phyloP scores from a whole-genome alignment of 257 asterid species.

The Sherardia arvensis region DNA sequence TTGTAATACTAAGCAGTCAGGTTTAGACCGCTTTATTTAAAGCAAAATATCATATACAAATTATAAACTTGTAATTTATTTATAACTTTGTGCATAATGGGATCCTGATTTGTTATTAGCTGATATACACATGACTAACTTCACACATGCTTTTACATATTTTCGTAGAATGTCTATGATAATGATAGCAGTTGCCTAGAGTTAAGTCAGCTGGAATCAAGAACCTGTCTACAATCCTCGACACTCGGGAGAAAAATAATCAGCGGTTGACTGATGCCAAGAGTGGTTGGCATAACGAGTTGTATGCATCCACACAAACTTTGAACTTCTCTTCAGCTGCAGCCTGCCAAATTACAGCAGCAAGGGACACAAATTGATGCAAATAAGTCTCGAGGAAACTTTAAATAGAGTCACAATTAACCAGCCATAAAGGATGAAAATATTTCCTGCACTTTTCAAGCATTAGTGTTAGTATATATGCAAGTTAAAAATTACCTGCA shows the following conservation, averaged over 20 bases:
- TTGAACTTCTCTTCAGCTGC: slow-evolving; percentile 78
- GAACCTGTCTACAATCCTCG: neutral
- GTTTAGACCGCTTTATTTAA: too few species aligned
- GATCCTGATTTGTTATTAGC: neutral
- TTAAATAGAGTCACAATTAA: neutral
- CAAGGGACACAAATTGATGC: neutral
- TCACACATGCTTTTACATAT: neutral
- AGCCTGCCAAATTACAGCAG: slow-evolving; percentile 32
- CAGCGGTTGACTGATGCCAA: slow-evolving; percentile 23
- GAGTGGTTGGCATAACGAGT: slow-evolving; percentile 52
- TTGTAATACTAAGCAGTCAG: too few species aligned
- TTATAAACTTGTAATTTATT: too few species aligned
- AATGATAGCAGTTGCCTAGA: neutral
- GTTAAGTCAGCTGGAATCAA: neutral
- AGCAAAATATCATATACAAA: too few species aligned
- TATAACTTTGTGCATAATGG: too few species aligned
- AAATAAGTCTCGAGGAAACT: neutral
- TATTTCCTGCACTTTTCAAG: neutral
- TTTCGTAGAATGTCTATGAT: neutral
- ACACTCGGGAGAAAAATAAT: neutral
- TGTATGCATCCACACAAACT: slow-evolving; percentile 64
- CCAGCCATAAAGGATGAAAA: neutral
- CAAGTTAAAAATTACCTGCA: slow-evolving; percentile 43
- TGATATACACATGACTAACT: neutral
- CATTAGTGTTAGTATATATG: neutral